Evolutionary conservation across 108 stramenopile species (phyloP).

Genomic region (Fistulifera solaris): DNA sequence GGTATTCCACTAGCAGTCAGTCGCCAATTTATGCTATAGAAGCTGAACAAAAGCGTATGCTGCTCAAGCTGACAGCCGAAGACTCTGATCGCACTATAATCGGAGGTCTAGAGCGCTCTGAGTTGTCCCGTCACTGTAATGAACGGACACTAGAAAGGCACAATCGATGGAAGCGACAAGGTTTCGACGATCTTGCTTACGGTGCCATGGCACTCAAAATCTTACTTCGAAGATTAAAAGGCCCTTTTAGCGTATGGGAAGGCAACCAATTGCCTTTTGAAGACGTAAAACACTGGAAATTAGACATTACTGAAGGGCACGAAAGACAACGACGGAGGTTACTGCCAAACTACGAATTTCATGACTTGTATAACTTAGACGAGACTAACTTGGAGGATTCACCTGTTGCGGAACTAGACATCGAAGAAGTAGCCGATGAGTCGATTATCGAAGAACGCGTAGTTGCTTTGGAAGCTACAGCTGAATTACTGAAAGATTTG

Average conservation of each 20-base stretch:
- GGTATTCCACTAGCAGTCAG: conserved; percentile 41
- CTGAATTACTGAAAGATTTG: conserved; percentile 68
- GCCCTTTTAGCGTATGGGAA: conserved; percentile 82
- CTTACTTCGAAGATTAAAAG: conserved; percentile 71
- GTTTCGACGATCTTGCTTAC: conserved; percentile 82
- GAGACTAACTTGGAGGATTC: conserved; percentile 31
- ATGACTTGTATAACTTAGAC: conserved; percentile 81
- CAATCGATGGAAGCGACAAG: conserved; percentile 79
- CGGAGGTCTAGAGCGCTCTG: conserved; percentile 65
- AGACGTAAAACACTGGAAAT: conserved; percentile 61
- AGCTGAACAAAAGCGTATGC: conserved; percentile 67
- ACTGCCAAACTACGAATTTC: conserved; percentile 86
- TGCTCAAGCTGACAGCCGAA: conserved; percentile 47
- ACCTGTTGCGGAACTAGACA: no score
- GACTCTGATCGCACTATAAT: conserved; percentile 73
- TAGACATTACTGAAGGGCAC: conserved; percentile 80
- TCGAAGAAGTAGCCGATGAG: background rate
- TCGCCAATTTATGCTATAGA: conserved; percentile 48
- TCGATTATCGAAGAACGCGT: conserved; percentile 1
- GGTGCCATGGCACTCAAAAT: conserved; percentile 86
- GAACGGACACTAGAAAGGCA: conserved; percentile 73
- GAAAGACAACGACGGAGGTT: conserved; percentile 75
- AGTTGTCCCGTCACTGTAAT: conserved; percentile 54
- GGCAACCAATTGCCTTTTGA: conserved; percentile 33
- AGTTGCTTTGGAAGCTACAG: conserved; percentile 56